Evolutionary conservation across 306 rosid genomes (phyloP).

Genomic region (Acacia acuminata): DNA sequence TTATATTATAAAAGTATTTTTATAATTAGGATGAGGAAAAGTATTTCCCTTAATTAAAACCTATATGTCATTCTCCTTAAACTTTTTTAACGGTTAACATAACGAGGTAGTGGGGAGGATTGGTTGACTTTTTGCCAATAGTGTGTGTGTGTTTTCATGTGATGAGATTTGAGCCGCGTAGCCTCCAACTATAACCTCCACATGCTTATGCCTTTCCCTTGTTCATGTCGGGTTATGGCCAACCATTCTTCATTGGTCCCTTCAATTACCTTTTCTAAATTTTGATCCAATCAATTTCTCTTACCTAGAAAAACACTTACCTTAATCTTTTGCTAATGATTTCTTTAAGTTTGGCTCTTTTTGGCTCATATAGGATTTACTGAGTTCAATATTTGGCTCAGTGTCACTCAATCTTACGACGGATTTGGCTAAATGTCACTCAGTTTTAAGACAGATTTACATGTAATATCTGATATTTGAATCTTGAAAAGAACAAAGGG

Average conservation of each 20-base stretch:
- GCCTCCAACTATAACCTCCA: constrained; percentile 17
- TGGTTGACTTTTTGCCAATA: not conserved
- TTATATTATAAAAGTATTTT: no score
- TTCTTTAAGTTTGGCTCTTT: no score
- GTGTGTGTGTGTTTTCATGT: not conserved
- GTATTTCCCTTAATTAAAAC: no score
- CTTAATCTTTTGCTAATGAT: not conserved
- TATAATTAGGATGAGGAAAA: no score
- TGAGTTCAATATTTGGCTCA: not conserved
- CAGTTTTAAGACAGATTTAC: not conserved
- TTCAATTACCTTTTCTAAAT: not conserved
- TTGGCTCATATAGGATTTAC: not conserved
- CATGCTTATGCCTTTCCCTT: constrained; percentile 32
- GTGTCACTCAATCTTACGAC: no score
- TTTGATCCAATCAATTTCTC: not conserved
- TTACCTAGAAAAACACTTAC: not conserved
- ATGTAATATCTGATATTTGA: no score
- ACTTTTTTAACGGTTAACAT: no score
- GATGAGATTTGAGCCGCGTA: constrained; percentile 36
- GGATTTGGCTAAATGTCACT: not conserved
- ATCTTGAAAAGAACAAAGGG: no score
- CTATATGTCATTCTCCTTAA: no score
- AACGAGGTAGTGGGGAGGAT: not conserved
- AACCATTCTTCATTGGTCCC: constrained; percentile 11
- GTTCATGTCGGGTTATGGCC: constrained; percentile 25